Percentiles rank a stretch among this genome's conserved stretches.
Evolutionary conservation across 495 filamentous ascomycete species (phyloP).

Genomic region (Penicillium paxilli): DNA sequence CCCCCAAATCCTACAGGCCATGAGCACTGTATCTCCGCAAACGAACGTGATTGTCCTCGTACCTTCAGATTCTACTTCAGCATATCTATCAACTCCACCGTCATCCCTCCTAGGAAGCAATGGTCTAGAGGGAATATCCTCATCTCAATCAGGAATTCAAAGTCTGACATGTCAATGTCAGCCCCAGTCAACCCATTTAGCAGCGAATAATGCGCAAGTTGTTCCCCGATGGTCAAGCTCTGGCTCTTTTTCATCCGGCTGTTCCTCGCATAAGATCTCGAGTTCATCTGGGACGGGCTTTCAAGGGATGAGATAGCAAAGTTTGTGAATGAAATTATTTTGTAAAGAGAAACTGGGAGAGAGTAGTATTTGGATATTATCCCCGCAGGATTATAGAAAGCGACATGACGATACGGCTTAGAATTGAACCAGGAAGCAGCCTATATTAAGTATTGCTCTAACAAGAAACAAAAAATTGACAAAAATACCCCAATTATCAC

Average conservation of each 20-base stretch:
- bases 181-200: neutral
- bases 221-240: neutral
- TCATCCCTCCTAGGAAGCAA: neutral
- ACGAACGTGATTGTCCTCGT: slow-evolving; percentile 21
- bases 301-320: neutral
- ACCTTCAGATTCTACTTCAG: slow-evolving; percentile 1
- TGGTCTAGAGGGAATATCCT: neutral
- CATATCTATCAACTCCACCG: neutral
- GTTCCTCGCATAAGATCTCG: slow-evolving; percentile 6
- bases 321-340: neutral
- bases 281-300: neutral
- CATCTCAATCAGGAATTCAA: neutral
- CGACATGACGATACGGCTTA: neutral
- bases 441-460: neutral
- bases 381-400: neutral
- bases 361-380: neutral
- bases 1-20: slow-evolving; percentile 22
- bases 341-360: neutral
- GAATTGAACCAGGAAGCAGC: neutral
- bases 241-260: neutral
- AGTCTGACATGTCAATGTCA: slow-evolving; percentile 5
- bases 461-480: neutral
- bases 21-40: slow-evolving; percentile 16
- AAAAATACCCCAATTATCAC: neutral
- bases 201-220: neutral